Evolutionary conservation across 1,139 yeast genomes (phyloP).

Genomic region (Zygosaccharomyces pseudobailii): DNA sequence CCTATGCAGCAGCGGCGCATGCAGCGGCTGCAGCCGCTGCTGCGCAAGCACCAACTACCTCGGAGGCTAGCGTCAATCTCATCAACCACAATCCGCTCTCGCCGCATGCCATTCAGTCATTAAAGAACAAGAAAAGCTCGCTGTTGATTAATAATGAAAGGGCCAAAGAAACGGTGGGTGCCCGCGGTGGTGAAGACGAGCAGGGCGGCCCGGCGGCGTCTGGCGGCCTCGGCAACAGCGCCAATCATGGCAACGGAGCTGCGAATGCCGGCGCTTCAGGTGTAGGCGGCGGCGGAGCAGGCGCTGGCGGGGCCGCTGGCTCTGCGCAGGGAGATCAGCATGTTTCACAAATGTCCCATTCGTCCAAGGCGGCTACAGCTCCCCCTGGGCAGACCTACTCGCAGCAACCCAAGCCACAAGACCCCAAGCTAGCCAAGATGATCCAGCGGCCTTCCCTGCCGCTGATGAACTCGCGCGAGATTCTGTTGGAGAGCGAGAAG

Average conservation of each 20-base stretch:
- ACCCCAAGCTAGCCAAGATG: constrained; percentile 13
- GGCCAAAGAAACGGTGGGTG: constrained; percentile 5
- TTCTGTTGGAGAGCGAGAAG: constrained; percentile 16
- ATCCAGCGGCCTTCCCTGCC: constrained; percentile 22
- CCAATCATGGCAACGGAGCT: no score
- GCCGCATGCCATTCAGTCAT: constrained; percentile 22
- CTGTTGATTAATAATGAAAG: constrained; percentile 15
- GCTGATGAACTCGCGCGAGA: constrained; percentile 22
- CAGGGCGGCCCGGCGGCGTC: not conserved
- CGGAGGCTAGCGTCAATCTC: constrained; percentile 14
- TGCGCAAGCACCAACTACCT: not conserved
- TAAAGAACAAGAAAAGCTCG: constrained; percentile 29
- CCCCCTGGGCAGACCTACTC: constrained; percentile 7
- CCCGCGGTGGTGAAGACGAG: not conserved
- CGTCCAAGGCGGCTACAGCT: constrained; percentile 10
- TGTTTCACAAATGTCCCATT: constrained; percentile 5
- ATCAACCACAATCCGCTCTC: constrained; percentile 31
- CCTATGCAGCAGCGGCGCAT: constrained; percentile 1
- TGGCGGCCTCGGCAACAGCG: not conserved
- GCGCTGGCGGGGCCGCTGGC: not conserved
- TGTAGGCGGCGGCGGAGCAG: constrained; percentile 2
- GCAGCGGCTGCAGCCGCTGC: constrained; percentile 4
- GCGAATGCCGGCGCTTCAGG: not conserved
- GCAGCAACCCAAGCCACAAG: constrained; percentile 9
- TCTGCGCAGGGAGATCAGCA: constrained; percentile 1